These are phyloP conservation scores for Torrubiellomyces zombiae DNA, from an alignment of 2,329 filamentous ascomycete species.

Conservation along the genomic window DNA sequence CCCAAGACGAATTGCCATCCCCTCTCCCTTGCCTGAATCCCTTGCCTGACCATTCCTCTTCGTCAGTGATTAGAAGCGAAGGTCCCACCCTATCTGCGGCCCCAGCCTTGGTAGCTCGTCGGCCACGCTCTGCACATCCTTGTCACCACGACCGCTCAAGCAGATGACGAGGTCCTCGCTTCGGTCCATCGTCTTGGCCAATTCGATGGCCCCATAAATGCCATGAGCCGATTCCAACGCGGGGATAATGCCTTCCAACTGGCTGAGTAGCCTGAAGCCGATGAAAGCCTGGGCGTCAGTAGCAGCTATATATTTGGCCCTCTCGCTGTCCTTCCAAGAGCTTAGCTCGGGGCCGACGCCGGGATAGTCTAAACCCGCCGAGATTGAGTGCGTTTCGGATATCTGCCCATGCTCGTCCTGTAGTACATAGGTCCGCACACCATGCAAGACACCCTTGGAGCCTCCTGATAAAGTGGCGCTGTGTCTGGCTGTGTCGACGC, in stretches of 20 bases:
- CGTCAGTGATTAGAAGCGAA: constrained; percentile 48
- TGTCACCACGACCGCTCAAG: constrained; percentile 83
- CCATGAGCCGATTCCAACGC: constrained; percentile 89
- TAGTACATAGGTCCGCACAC: constrained; percentile 87
- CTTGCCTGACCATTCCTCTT: too few species aligned
- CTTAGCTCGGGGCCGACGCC: constrained; percentile 88
- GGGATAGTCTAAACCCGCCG: constrained; percentile 90
- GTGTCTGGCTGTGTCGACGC: constrained; percentile 70
- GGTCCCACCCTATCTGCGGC: constrained; percentile 66
- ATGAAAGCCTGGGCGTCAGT: constrained; percentile 82
- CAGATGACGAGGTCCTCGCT: constrained; percentile 87
- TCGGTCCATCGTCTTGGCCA: constrained; percentile 84
- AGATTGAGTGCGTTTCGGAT: constrained; percentile 86
- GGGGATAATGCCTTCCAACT: constrained; percentile 93
- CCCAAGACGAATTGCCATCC: too few species aligned
- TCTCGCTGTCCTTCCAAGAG: constrained; percentile 77
- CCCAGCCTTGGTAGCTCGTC: constrained; percentile 82
- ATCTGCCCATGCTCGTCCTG: constrained; percentile 92
- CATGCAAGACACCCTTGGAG: constrained; percentile 83
- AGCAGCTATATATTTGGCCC: constrained; percentile 78
- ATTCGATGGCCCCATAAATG: constrained; percentile 71
- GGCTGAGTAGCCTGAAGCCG: constrained; percentile 69
- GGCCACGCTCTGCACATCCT: constrained; percentile 96
- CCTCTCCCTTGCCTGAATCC: too few species aligned
- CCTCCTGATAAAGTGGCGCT: constrained; percentile 78